Percentiles rank a stretch among this genome's conserved stretches.
Conservation (phyloP, 2,329 filamentous ascomycete genomes). For the Diaporthe australafricana region DNA sequence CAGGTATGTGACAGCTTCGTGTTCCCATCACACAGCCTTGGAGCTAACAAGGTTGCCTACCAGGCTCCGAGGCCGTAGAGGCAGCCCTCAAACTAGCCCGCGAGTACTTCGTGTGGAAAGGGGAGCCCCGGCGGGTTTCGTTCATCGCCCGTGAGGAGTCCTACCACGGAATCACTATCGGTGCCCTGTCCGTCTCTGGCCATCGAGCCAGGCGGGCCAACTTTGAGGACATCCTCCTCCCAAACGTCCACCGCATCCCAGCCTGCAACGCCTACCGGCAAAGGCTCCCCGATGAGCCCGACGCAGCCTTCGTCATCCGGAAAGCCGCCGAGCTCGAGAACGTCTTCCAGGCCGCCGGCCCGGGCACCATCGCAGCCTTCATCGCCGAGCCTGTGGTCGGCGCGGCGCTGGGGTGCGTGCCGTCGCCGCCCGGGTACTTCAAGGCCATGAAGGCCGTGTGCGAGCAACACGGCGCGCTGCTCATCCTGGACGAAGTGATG, state of each 20-base stretch:
- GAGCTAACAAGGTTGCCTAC: not conserved
- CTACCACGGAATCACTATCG: conserved; percentile 79
- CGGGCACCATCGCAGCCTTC: conserved; percentile 73
- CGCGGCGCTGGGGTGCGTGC: conserved; percentile 76
- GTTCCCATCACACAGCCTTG: too few species aligned
- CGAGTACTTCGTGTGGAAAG: conserved; percentile 72
- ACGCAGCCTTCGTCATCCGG: conserved; percentile 65
- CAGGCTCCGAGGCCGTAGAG: conserved; percentile 77
- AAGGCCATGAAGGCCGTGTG: conserved; percentile 76
- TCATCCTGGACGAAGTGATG: conserved; percentile 87
- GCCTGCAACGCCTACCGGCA: conserved; percentile 75
- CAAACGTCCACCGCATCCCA: conserved; percentile 67
- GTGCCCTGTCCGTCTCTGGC: conserved; percentile 69
- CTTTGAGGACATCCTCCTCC: conserved; percentile 67
- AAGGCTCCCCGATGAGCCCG: conserved; percentile 59
- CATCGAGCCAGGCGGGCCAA: conserved; percentile 68
- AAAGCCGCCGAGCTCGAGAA: conserved; percentile 72
- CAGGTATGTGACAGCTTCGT: conserved; percentile 40
- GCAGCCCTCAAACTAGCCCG: conserved; percentile 74
- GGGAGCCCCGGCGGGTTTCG: conserved; percentile 63
- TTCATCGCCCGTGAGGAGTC: conserved; percentile 75
- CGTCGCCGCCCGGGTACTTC: conserved; percentile 76
- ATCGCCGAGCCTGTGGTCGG: conserved; percentile 76
- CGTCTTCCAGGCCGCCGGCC: conserved; percentile 70
- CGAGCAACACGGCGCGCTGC: conserved; percentile 75